Conservation (phyloP, 1,284 basidiomycete genomes). For the Tilletia caries region DNA sequence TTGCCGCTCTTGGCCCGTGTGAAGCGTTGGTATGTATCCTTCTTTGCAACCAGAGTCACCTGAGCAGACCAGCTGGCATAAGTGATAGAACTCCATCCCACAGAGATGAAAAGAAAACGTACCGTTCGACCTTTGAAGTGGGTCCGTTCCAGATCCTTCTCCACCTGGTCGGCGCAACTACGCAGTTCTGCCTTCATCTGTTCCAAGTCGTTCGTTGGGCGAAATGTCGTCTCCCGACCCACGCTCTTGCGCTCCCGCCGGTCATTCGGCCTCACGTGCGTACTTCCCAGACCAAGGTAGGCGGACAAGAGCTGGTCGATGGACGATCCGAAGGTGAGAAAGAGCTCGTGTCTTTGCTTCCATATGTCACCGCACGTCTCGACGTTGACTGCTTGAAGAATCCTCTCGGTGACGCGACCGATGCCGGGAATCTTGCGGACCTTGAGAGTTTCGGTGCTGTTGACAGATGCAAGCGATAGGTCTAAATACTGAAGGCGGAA, state of each 20-base stretch:
- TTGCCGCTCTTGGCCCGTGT: conserved; percentile 33
- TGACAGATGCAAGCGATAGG: not conserved
- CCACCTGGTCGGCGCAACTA: conserved; percentile 36
- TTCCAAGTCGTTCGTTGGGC: conserved; percentile 33
- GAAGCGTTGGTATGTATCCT: conserved; percentile 45
- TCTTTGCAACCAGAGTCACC: conserved; percentile 41
- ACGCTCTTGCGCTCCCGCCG: conserved; percentile 45
- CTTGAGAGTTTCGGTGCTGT: conserved; percentile 34
- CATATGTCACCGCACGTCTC: conserved; percentile 48
- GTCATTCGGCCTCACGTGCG: conserved; percentile 39
- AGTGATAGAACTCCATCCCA: too few relatives aligned
- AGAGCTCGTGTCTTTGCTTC: conserved; percentile 40
- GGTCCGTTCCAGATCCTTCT: conserved; percentile 37
- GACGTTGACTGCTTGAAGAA: conserved; percentile 42
- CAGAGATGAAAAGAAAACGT: too few relatives aligned
- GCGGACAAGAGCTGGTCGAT: conserved; percentile 44
- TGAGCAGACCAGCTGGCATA: not conserved
- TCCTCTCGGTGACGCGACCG: conserved; percentile 48
- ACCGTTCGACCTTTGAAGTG: conserved; percentile 43
- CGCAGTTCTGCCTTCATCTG: conserved; percentile 32
- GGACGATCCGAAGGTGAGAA: conserved; percentile 31
- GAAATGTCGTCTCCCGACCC: conserved; percentile 50
- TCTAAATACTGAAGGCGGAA: not conserved
- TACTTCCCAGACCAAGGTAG: conserved; percentile 43
- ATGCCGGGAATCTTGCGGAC: conserved; percentile 50